phyloP scores from a whole-genome alignment of 495 filamentous ascomycete genomes.

The Diplogelasinospora grovesii region DNA sequence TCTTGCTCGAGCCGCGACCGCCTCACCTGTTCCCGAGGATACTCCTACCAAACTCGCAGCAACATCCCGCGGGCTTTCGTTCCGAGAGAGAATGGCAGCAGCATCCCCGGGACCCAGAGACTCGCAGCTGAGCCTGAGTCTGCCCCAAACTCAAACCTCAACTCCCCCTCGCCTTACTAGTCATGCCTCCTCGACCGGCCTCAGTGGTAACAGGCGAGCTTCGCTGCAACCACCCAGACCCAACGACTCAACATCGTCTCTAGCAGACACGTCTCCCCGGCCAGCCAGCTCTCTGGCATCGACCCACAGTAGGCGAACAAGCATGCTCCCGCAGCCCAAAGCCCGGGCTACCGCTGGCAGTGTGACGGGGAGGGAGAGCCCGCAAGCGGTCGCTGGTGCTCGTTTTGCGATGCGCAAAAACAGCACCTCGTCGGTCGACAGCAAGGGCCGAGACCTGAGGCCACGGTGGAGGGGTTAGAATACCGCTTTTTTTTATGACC shows the following conservation, averaged over 20 bases:
- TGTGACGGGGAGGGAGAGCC: slow-evolving; percentile 29
- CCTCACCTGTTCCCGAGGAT: slow-evolving; percentile 35
- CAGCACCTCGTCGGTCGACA: slow-evolving; percentile 16
- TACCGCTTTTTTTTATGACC: neutral
- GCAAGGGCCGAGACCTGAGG: slow-evolving; percentile 18
- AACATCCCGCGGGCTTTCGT: slow-evolving; percentile 35
- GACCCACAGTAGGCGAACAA: slow-evolving; percentile 31
- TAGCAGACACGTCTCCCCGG: slow-evolving; percentile 25
- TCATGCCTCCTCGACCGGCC: slow-evolving; percentile 19
- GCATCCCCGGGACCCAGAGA: slow-evolving; percentile 34
- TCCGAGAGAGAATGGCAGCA: slow-evolving; percentile 44
- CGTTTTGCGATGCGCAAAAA: slow-evolving; percentile 30
- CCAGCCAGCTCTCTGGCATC: slow-evolving; percentile 43
- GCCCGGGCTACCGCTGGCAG: slow-evolving; percentile 10
- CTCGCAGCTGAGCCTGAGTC: slow-evolving; percentile 22
- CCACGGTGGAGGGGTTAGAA: slow-evolving; percentile 24
- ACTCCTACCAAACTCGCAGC: slow-evolving; percentile 27
- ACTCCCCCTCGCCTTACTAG: slow-evolving; percentile 29
- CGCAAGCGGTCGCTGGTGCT: slow-evolving; percentile 34
- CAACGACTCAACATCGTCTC: slow-evolving; percentile 14
- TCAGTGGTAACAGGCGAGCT: slow-evolving; percentile 37
- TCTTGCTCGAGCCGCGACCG: slow-evolving; percentile 32
- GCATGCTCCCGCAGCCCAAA: slow-evolving; percentile 46
- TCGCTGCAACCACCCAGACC: slow-evolving; percentile 39
- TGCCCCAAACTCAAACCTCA: no score